phyloP scores from a whole-genome alignment of 108 stramenopile species.

The Cyclostephanos tholiformis region DNA sequence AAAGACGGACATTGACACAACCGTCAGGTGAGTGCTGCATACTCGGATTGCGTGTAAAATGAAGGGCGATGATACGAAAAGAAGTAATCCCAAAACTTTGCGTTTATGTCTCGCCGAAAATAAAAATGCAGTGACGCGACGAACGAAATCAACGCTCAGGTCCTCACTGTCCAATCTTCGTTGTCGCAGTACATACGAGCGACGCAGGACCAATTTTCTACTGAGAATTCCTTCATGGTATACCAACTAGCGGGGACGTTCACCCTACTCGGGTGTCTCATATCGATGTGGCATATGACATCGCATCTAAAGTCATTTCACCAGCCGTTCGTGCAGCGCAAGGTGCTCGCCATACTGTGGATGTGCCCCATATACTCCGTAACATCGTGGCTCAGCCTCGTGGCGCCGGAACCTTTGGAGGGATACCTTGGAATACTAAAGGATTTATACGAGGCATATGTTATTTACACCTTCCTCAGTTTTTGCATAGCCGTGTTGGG shows the following conservation, averaged over 20 bases:
- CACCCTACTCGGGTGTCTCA: conserved; percentile 83
- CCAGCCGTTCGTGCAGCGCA: conserved; percentile 86
- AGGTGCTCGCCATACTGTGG: conserved; percentile 92
- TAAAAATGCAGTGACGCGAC: conserved; percentile 18
- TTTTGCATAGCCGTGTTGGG: conserved; percentile 90
- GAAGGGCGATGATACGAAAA: no score
- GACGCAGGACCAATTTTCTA: conserved; percentile 90
- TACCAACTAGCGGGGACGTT: conserved; percentile 93
- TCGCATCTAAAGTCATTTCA: conserved; percentile 80
- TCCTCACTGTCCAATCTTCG: conserved; percentile 34
- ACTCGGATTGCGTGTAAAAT: neutral
- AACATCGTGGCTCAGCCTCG: conserved; percentile 86
- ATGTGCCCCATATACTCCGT: conserved; percentile 87
- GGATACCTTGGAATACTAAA: conserved; percentile 87
- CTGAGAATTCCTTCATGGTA: conserved; percentile 93
- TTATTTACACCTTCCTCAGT: conserved; percentile 88
- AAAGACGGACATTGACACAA: conserved; percentile 28
- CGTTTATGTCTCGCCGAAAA: neutral
- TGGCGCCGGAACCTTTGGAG: conserved; percentile 65
- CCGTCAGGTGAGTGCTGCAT: conserved; percentile 18
- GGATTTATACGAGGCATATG: conserved; percentile 92
- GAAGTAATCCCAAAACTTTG: no score
- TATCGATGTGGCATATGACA: conserved; percentile 94
- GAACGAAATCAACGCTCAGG: conserved; percentile 39
- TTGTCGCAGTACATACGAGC: conserved; percentile 56